Conservation (phyloP, 2,329 filamentous ascomycete genomes). For the Fusarium tupiense region DNA sequence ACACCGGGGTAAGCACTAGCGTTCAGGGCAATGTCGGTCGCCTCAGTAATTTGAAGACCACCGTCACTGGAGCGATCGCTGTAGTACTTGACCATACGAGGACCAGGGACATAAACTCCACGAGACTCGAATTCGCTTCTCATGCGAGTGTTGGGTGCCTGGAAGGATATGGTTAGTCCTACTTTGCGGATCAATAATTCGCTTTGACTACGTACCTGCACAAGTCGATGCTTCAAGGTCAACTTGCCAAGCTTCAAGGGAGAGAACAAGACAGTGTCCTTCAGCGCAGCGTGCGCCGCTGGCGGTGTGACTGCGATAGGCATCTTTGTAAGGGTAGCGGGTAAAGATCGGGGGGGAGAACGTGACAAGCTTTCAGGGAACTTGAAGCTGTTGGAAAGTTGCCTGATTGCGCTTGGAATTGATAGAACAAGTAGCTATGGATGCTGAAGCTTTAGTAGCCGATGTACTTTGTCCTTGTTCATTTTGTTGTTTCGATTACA, state of each 20-base stretch:
- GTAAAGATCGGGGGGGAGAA: no score
- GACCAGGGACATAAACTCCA: conserved; percentile 47
- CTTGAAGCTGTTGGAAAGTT: not conserved
- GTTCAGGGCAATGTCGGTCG: conserved; percentile 44
- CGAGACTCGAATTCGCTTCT: conserved; percentile 44
- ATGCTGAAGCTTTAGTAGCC: conserved; percentile 9
- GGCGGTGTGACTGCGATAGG: conserved; percentile 32
- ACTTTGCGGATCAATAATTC: not conserved
- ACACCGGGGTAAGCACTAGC: conserved; percentile 45
- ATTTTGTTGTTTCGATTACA: not conserved
- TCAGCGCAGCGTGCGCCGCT: conserved; percentile 28
- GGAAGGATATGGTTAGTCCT: not conserved
- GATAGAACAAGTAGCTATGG: not conserved
- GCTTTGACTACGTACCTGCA: conserved; percentile 39
- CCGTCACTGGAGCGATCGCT: conserved; percentile 47
- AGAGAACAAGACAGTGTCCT: conserved; percentile 47
- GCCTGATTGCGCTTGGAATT: not conserved
- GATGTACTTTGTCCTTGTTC: not conserved
- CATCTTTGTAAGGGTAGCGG: not conserved
- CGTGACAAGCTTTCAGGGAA: no score
- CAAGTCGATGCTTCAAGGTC: conserved; percentile 49
- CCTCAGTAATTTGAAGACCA: conserved; percentile 45
- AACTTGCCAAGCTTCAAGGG: conserved; percentile 48
- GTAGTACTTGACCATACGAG: conserved; percentile 44
- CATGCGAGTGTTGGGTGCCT: conserved; percentile 7